These are phyloP conservation scores for Vachellia collinsii DNA, from an alignment of 306 rosid genomes.

Conservation along the genomic window DNA sequence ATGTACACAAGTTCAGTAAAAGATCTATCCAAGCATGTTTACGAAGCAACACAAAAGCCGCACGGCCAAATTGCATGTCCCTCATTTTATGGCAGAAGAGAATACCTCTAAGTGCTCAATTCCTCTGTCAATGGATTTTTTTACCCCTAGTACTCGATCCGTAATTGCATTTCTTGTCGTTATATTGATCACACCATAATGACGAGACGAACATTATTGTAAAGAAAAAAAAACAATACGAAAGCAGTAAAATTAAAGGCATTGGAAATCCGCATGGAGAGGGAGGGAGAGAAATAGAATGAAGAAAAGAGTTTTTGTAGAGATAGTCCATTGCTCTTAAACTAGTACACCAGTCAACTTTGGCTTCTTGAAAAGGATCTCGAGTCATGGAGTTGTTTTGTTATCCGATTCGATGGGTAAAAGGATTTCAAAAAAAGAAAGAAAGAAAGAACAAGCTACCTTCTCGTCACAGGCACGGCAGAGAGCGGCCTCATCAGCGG, in stretches of 20 bases:
- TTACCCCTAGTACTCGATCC: neutral
- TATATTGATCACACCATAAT: neutral
- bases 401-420: neutral
- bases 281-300: neutral
- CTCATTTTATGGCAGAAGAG: neutral
- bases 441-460: constrained; percentile 39
- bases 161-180: neutral
- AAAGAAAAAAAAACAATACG: neutral
- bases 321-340: neutral
- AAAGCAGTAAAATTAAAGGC: neutral
- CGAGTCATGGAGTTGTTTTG: neutral
- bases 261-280: neutral
- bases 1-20: neutral
- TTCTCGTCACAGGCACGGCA: constrained; percentile 92
- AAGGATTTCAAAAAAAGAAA: neutral
- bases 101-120: neutral
- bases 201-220: neutral
- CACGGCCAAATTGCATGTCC: neutral
- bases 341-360: neutral
- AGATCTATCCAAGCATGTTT: neutral
- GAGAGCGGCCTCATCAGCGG: constrained; percentile 99
- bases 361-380: neutral
- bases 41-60: neutral
- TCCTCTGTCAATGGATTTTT: neutral
- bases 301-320: neutral